Evolutionary conservation across 345 rosid species (phyloP).

Genomic region (Eucalyptus fibrosa): DNA sequence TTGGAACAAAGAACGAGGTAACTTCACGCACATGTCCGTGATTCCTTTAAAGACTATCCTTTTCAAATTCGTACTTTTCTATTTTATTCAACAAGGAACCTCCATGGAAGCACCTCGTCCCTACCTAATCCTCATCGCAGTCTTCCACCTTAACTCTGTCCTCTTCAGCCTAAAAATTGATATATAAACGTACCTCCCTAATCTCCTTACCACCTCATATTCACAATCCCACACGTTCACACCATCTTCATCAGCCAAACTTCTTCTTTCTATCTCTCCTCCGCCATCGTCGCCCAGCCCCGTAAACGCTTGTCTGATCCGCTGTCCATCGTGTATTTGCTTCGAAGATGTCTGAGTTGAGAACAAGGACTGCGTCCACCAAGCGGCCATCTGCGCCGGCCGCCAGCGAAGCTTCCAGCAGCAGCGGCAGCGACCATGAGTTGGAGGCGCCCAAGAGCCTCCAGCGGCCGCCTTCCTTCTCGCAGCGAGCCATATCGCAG

Average conservation of each 20-base stretch:
- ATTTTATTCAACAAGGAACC: background rate
- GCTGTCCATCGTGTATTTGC: background rate
- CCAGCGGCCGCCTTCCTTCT: constrained; percentile 14
- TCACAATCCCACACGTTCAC: background rate
- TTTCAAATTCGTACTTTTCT: background rate
- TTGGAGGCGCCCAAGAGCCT: constrained; percentile 19
- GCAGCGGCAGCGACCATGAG: background rate
- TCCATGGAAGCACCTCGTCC: background rate
- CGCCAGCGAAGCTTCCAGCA: background rate
- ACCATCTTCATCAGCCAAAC: background rate
- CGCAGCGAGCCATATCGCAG: constrained; percentile 58
- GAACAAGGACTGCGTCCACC: constrained; percentile 15
- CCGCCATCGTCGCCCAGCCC: background rate
- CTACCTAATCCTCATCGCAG: background rate
- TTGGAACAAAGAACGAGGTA: background rate
- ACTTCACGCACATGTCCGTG: background rate
- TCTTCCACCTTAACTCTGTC: background rate
- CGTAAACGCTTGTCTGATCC: background rate
- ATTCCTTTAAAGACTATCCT: background rate
- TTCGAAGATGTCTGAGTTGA: background rate
- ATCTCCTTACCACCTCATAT: background rate
- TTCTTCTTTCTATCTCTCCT: background rate
- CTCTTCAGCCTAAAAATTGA: background rate
- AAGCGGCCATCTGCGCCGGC: background rate
- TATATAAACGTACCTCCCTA: background rate